Evolutionary conservation across 1,284 basidiomycete genomes (phyloP), one percentile per base, ranked within the genome.

Genomic region (Hemileia vastatrix): DNA sequence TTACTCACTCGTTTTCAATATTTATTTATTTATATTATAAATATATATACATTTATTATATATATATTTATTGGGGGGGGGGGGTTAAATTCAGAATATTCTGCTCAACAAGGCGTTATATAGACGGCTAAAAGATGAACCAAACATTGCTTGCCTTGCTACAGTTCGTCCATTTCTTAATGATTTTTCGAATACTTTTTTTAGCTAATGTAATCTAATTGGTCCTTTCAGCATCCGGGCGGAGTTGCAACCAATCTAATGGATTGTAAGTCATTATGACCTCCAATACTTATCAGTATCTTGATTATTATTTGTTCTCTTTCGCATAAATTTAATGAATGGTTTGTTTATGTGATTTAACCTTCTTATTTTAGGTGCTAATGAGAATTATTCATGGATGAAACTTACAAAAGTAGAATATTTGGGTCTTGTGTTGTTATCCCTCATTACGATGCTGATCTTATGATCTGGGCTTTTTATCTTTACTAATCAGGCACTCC

Each of bases 81-180:
- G 6, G 36, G 11, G 15, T 19, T 9, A 2, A 15, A 4, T 5
- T 9, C 18, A 61, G 59, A 61, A 54, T 21, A 61, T 61, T 18
- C 36, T 61, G 18, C 54, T 61, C 23, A 61, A 50, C 2, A 51
- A 61, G 18, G 50, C 53, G 50, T 45, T 61, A 11, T 51, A 61
- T 44, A 47, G 47, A 52, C 51, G 23, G 8, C 27, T 61, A 27
- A 45, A 45, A 4, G 50, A 61, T 27, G 47, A 36, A 21, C 44
- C 44, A 48, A 61, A 54, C n/a, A 53, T 61, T 33, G 57, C 19
- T 18, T 3, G 11, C 18, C 3, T 49, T 4, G 21, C 21, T 49
- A 4, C 19, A 4, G 4, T 2, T 2, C 13, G 11, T 13, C 11
- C 15, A 3, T 49, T 11, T 49, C 13, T 24, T 23, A 49, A n/a